Percentiles rank a stretch among this genome's conserved stretches.
Evolutionary conservation across 768 basidiomycete species (phyloP).

Genomic region (Gautieria morchelliformis): DNA sequence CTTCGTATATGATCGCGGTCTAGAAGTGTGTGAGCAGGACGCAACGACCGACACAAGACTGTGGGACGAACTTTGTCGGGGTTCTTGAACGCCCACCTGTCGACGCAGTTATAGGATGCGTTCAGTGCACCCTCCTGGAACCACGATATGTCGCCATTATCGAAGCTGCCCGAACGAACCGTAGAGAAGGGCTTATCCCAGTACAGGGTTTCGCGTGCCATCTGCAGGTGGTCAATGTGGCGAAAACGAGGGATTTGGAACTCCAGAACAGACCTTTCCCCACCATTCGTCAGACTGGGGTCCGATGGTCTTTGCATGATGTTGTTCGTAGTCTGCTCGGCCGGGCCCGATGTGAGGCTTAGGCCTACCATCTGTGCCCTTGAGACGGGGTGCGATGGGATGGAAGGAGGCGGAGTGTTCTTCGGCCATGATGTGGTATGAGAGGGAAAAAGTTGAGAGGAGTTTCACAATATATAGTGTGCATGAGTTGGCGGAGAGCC

Average conservation of each 20-base stretch:
- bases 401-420: slow-evolving; percentile 31
- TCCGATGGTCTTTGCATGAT: slow-evolving; percentile 67
- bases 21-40: slow-evolving; percentile 18
- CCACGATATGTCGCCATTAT: slow-evolving; percentile 84
- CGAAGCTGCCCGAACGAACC: slow-evolving; percentile 75
- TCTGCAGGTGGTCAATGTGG: slow-evolving; percentile 14
- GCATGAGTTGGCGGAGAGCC: neutral
- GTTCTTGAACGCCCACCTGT: slow-evolving; percentile 87
- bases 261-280: slow-evolving; percentile 48
- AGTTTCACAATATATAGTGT: neutral
- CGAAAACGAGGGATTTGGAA: neutral
- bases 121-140: slow-evolving; percentile 93
- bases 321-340: slow-evolving; percentile 58
- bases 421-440: slow-evolving; percentile 12
- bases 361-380: slow-evolving; percentile 41
- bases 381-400: slow-evolving; percentile 70
- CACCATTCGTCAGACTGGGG: slow-evolving; percentile 79
- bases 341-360: slow-evolving; percentile 74
- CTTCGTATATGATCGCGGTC: slow-evolving; percentile 97
- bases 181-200: slow-evolving; percentile 89
- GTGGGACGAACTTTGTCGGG: slow-evolving; percentile 57
- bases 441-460: neutral
- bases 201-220: slow-evolving; percentile 65
- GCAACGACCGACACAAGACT: neutral
- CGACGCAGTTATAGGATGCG: slow-evolving; percentile 95